A percentile compares a stretch with the other conserved stretches of the same genome.
These are phyloP conservation scores for Petunia secreta DNA, from an alignment of 257 asterid species.

Conservation along the genomic window DNA sequence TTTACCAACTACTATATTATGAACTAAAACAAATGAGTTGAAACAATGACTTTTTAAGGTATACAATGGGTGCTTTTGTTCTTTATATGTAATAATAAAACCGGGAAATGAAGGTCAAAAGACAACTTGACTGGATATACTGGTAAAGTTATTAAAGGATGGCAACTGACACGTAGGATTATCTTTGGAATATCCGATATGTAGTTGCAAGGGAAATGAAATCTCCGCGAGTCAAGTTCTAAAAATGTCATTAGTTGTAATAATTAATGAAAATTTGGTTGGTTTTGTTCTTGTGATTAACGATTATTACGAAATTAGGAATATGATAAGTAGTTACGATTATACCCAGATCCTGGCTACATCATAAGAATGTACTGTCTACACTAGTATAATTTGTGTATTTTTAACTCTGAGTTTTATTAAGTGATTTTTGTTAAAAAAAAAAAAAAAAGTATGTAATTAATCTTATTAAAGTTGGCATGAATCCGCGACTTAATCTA, in stretches of 20 bases:
- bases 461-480: no score
- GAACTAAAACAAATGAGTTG: background rate
- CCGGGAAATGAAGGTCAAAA: slow-evolving; percentile 44
- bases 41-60: background rate
- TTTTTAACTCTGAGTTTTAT: no score
- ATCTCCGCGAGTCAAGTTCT: slow-evolving; percentile 40
- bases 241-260: slow-evolving; percentile 8
- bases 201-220: slow-evolving; percentile 14
- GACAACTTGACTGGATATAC: slow-evolving; percentile 33
- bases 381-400: no score
- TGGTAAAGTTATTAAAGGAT: slow-evolving; percentile 28
- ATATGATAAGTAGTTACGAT: slow-evolving; percentile 18
- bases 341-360: slow-evolving; percentile 22
- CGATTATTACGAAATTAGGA: slow-evolving; percentile 24
- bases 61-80: background rate
- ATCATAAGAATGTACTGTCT: background rate
- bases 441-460: no score
- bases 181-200: slow-evolving; percentile 54
- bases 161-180: slow-evolving; percentile 69
- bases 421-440: no score
- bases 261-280: background rate
- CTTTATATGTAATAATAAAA: slow-evolving; percentile 1
- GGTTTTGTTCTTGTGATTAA: background rate
- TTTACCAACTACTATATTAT: background rate
- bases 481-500: background rate